These are phyloP conservation scores for Wilcoxina mikolae DNA, from an alignment of 495 filamentous ascomycete genomes.

Conservation along the genomic window DNA sequence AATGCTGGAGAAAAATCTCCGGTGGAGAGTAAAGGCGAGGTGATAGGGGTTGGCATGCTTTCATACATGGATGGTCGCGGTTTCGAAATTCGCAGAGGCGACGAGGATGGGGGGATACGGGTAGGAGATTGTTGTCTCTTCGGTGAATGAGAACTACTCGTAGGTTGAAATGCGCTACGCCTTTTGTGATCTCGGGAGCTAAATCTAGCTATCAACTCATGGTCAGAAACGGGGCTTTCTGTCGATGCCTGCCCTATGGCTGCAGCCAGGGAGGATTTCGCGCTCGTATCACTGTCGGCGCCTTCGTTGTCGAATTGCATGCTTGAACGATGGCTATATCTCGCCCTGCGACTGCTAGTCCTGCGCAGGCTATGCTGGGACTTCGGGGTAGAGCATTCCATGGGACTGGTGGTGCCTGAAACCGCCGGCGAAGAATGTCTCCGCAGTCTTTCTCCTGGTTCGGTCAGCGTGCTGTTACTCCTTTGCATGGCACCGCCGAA, in stretches of 20 bases:
- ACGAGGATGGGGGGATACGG: constrained; percentile 47
- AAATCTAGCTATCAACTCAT: constrained; percentile 48
- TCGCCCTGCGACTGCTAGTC: constrained; percentile 11
- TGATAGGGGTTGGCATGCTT: constrained; percentile 65
- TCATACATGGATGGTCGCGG: constrained; percentile 63
- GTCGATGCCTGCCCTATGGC: constrained; percentile 49
- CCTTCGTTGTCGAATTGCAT: constrained; percentile 29
- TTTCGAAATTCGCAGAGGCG: constrained; percentile 74
- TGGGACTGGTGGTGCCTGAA: constrained; percentile 77
- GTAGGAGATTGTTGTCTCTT: constrained; percentile 77
- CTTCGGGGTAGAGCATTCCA: constrained; percentile 79
- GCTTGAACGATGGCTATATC: constrained; percentile 18
- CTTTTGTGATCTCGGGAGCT: constrained; percentile 67
- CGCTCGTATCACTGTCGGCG: constrained; percentile 70
- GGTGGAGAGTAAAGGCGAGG: constrained; percentile 68
- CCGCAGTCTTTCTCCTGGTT: constrained; percentile 19
- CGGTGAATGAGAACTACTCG: constrained; percentile 42
- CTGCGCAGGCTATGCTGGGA: constrained; percentile 59
- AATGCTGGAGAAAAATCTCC: constrained; percentile 67
- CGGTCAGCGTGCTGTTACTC: constrained; percentile 13
- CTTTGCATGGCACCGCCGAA: constrained; percentile 24
- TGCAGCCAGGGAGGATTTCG: constrained; percentile 61
- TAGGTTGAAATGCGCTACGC: constrained; percentile 43
- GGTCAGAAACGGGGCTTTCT: constrained; percentile 82
- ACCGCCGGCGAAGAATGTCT: constrained; percentile 47